A percentile compares a stretch with the other conserved stretches of the same genome.
These are phyloP conservation scores for Candida tammaniensis DNA, from an alignment of 805 yeast species.

Conservation along the genomic window DNA sequence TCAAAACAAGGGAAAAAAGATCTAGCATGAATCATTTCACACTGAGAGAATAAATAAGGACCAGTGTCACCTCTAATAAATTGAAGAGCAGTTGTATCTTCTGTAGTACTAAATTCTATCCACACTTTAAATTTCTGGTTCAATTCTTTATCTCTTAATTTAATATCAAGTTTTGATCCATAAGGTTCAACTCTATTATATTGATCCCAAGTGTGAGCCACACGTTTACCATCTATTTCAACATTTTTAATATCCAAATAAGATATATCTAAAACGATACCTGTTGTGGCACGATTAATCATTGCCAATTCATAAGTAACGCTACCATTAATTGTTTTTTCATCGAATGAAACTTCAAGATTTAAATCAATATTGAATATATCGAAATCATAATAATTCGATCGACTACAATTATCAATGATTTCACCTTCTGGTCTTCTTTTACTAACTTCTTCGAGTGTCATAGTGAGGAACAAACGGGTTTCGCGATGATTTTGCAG, in stretches of 20 bases:
- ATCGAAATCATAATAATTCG: constrained; percentile 26
- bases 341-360: constrained; percentile 23
- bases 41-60: constrained; percentile 34
- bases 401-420: constrained; percentile 25
- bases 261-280: constrained; percentile 26
- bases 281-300: constrained; percentile 3
- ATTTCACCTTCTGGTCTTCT: constrained; percentile 14
- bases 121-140: constrained; percentile 11
- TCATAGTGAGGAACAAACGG: no score
- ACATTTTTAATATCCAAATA: constrained; percentile 18
- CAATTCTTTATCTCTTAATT: background rate
- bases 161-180: constrained; percentile 24
- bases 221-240: constrained; percentile 17
- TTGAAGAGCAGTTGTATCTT: constrained; percentile 32
- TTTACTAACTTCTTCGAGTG: no score
- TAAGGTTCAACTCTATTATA: constrained; percentile 15
- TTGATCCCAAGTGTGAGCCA: no score
- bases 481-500: no score
- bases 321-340: constrained; percentile 20
- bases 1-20: constrained; percentile 37
- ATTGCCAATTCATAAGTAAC: constrained; percentile 19
- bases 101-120: constrained; percentile 26
- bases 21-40: constrained; percentile 36
- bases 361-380: constrained; percentile 19
- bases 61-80: constrained; percentile 33